Conservation (phyloP, 352 stramenopile species). For the Pythium utonaiense region DNA sequence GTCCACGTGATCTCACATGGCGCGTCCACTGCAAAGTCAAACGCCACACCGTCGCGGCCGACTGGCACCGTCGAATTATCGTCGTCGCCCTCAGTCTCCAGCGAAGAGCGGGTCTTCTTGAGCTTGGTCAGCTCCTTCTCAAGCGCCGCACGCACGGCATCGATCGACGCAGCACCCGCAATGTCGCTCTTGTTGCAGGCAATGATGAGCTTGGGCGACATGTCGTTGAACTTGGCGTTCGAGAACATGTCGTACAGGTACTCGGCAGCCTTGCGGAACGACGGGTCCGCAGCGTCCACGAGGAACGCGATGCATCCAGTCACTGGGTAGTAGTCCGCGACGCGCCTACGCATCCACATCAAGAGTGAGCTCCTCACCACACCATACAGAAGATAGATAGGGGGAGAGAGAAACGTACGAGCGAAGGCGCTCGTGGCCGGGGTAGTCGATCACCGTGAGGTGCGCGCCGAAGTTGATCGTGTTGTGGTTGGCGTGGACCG, state of each 20-base stretch:
- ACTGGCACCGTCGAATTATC: slow-evolving; percentile 62
- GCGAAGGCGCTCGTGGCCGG: slow-evolving; percentile 75
- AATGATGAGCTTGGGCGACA: slow-evolving; percentile 63
- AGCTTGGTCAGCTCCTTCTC: slow-evolving; percentile 84
- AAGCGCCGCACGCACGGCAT: slow-evolving; percentile 52
- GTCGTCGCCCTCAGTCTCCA: slow-evolving; percentile 80
- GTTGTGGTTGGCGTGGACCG: slow-evolving; percentile 65
- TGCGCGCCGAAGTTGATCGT: slow-evolving; percentile 63
- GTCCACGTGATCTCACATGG: slow-evolving; percentile 76
- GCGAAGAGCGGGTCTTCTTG: slow-evolving; percentile 82
- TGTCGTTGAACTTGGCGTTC: slow-evolving; percentile 80
- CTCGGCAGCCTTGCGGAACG: slow-evolving; percentile 79
- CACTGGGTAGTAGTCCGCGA: slow-evolving; percentile 73
- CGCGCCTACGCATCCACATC: slow-evolving; percentile 32
- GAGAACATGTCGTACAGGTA: slow-evolving; percentile 87
- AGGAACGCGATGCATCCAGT: slow-evolving; percentile 72
- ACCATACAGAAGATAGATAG: slow-evolving; percentile 2
- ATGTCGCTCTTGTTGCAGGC: slow-evolving; percentile 85
- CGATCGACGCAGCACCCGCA: slow-evolving; percentile 34
- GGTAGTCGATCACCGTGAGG: slow-evolving; percentile 77
- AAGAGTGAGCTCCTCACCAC: neutral
- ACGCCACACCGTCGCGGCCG: slow-evolving; percentile 64
- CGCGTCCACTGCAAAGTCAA: slow-evolving; percentile 78
- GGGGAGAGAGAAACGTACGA: slow-evolving; percentile 33
- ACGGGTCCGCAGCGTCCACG: slow-evolving; percentile 62